phyloP scores from a whole-genome alignment of 1,139 yeast genomes.

The Geotrichum carabidarum region DNA sequence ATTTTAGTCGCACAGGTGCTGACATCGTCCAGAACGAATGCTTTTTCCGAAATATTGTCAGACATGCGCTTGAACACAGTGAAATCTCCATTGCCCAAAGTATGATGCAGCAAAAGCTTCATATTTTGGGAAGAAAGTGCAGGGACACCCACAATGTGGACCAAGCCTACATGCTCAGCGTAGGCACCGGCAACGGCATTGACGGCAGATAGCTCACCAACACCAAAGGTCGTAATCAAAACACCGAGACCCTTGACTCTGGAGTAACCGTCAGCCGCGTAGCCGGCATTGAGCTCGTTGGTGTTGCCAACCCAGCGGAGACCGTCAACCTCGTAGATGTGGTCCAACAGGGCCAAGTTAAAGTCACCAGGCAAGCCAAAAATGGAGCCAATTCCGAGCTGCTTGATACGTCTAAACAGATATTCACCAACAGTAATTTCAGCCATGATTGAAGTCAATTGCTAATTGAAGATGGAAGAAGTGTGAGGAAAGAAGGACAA shows the following conservation, averaged over 20 bases:
- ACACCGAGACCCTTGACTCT: slow-evolving; percentile 56
- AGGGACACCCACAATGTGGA: slow-evolving; percentile 65
- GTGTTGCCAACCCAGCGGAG: slow-evolving; percentile 45
- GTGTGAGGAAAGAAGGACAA: background rate
- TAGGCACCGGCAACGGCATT: slow-evolving; percentile 65
- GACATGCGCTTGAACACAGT: slow-evolving; percentile 75
- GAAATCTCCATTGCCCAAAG: slow-evolving; percentile 81
- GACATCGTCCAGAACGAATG: slow-evolving; percentile 59
- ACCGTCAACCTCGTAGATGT: slow-evolving; percentile 45
- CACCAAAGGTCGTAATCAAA: slow-evolving; percentile 63
- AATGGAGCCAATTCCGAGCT: slow-evolving; percentile 45
- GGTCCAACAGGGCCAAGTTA: slow-evolving; percentile 52
- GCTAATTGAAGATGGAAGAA: background rate
- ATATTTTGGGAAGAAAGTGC: slow-evolving; percentile 60
- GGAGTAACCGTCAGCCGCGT: slow-evolving; percentile 64
- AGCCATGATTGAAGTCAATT: slow-evolving; percentile 9
- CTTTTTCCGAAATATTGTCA: slow-evolving; percentile 59
- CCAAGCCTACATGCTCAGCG: slow-evolving; percentile 58
- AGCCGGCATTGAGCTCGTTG: slow-evolving; percentile 52
- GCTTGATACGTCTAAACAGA: slow-evolving; percentile 46
- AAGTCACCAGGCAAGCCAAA: slow-evolving; percentile 61
- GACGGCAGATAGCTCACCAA: slow-evolving; percentile 65
- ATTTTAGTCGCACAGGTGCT: slow-evolving; percentile 61
- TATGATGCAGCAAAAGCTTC: slow-evolving; percentile 55
- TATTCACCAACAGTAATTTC: slow-evolving; percentile 47